Evolutionary conservation across 495 filamentous ascomycete genomes (phyloP).

Genomic region (Staphylotrichum tortipilum): DNA sequence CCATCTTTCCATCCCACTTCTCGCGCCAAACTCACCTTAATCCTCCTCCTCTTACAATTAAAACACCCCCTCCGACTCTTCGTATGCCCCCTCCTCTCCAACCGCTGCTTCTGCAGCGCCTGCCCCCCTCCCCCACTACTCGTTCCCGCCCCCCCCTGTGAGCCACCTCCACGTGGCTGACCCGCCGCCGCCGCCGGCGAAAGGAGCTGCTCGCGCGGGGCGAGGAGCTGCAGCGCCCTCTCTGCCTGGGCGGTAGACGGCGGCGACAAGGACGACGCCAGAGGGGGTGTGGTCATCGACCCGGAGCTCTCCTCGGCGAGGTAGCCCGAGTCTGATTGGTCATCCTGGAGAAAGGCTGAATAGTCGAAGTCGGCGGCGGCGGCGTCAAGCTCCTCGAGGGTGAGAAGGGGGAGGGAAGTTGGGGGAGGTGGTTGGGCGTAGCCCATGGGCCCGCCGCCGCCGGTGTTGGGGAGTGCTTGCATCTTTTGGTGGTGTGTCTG

Average conservation of each 20-base stretch:
- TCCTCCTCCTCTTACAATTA: slow-evolving; percentile 54
- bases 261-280: slow-evolving; percentile 5
- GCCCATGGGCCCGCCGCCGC: not conserved
- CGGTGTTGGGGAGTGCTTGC: slow-evolving; percentile 5
- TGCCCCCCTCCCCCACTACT: not conserved
- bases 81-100: slow-evolving; percentile 45
- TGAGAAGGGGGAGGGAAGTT: slow-evolving; percentile 18
- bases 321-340: slow-evolving; percentile 28
- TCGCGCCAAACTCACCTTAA: slow-evolving; percentile 39
- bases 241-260: slow-evolving; percentile 1
- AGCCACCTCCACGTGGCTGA: not conserved
- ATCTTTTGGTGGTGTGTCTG: not conserved
- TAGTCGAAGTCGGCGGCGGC: slow-evolving; percentile 21
- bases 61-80: slow-evolving; percentile 57
- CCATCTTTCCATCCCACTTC: not conserved
- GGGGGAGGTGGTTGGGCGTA: slow-evolving; percentile 11
- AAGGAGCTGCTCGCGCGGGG: not conserved
- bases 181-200: not conserved
- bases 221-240: not conserved
- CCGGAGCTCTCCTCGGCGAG: slow-evolving; percentile 21
- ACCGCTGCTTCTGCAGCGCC: slow-evolving; percentile 21
- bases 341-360: slow-evolving; percentile 17
- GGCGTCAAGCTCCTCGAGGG: slow-evolving; percentile 11
- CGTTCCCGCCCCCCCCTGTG: too few relatives aligned
- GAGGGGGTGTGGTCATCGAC: not conserved